These are phyloP conservation scores for Ammopiptanthus mongolicus DNA, from an alignment of 306 rosid species.

Conservation along the genomic window DNA sequence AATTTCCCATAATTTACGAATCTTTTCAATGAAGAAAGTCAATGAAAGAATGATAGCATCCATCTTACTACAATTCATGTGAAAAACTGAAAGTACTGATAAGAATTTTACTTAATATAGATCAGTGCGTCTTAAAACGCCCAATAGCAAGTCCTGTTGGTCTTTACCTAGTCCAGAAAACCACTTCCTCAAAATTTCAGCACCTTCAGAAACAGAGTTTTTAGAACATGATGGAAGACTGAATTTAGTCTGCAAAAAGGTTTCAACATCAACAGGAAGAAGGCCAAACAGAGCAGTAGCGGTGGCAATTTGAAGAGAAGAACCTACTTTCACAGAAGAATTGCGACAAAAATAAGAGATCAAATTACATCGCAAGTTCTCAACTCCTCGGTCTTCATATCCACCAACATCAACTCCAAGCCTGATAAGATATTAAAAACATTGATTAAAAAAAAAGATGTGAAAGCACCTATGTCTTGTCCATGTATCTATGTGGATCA, in stretches of 20 bases:
- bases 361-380: conserved; percentile 42
- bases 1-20: conserved; percentile 4
- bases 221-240: not conserved
- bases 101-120: conserved; percentile 1
- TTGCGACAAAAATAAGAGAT: conserved; percentile 36
- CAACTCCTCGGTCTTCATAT: conserved; percentile 52
- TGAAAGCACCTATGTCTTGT: not conserved
- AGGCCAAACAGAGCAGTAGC: conserved; percentile 56
- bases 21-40: not conserved
- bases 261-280: conserved; percentile 44
- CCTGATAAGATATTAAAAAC: conserved; percentile 37
- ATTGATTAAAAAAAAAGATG: not conserved
- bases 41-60: not conserved
- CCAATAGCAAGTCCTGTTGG: conserved; percentile 41
- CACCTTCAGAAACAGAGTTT: conserved; percentile 25
- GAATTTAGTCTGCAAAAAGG: conserved; percentile 34
- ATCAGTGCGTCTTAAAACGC: conserved; percentile 27
- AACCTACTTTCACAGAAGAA: conserved; percentile 28
- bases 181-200: conserved; percentile 46
- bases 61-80: conserved; percentile 12
- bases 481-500: not conserved
- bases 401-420: conserved; percentile 63
- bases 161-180: conserved; percentile 41
- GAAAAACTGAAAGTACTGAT: conserved; percentile 28
- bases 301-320: conserved; percentile 50